Conservation (phyloP, 1,284 basidiomycete species). For the Polyporus tsugae region DNA sequence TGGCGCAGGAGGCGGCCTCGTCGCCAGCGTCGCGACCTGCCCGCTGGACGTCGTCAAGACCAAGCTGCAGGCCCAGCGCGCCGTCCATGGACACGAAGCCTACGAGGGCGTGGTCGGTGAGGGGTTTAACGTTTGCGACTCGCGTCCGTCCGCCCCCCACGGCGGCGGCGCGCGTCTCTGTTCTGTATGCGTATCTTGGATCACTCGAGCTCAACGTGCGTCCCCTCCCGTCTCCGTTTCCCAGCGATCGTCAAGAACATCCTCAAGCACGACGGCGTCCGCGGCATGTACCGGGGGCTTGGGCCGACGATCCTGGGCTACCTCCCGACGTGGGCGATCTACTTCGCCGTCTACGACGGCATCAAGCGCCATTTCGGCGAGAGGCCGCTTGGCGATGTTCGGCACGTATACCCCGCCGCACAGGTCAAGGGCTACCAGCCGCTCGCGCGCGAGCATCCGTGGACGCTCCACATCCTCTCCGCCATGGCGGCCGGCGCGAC, state of each 20-base stretch:
- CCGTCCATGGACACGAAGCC: slow-evolving; percentile 66
- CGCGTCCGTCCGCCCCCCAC: slow-evolving; percentile 19
- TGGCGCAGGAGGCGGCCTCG: slow-evolving; percentile 88
- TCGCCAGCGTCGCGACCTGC: slow-evolving; percentile 94
- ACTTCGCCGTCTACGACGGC: slow-evolving; percentile 96
- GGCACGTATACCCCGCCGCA: slow-evolving; percentile 77
- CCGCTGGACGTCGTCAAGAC: slow-evolving; percentile 99
- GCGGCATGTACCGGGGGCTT: slow-evolving; percentile 91
- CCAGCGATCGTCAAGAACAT: slow-evolving; percentile 79
- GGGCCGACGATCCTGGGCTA: slow-evolving; percentile 97
- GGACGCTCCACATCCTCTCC: slow-evolving; percentile 87
- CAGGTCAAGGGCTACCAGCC: slow-evolving; percentile 86
- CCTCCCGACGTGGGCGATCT: slow-evolving; percentile 97
- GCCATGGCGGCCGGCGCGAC: slow-evolving; percentile 93
- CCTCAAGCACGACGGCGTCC: slow-evolving; percentile 77
- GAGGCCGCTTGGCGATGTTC: slow-evolving; percentile 54
- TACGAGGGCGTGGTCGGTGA: slow-evolving; percentile 83
- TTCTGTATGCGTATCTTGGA: slow-evolving; percentile 12
- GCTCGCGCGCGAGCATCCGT: slow-evolving; percentile 77
- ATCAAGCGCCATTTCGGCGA: slow-evolving; percentile 87
- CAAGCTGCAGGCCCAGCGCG: slow-evolving; percentile 90
- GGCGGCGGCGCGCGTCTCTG: slow-evolving; percentile 24
- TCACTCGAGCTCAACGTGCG: slow-evolving; percentile 37
- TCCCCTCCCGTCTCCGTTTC: slow-evolving; percentile 27
- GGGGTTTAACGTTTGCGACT: slow-evolving; percentile 41